Conservation (phyloP, 768 basidiomycete species). For the Floccularia luteovirens region DNA sequence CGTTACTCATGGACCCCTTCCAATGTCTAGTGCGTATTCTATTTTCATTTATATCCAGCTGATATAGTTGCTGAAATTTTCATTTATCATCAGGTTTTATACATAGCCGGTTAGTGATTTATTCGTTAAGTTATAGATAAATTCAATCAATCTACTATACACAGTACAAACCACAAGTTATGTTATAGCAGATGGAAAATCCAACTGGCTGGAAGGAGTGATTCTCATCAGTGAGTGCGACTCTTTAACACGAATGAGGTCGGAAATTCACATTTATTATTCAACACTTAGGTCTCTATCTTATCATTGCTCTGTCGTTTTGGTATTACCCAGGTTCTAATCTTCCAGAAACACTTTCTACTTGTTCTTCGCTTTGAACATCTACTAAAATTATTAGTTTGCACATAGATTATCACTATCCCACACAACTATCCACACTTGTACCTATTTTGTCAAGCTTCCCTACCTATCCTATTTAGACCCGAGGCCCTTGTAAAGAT, state of each 20-base stretch:
- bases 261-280: neutral
- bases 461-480: too few relatives aligned
- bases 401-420: too few relatives aligned
- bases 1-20: constrained; percentile 82
- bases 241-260: neutral
- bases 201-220: constrained; percentile 88
- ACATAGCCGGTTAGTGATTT: constrained; percentile 34
- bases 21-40: constrained; percentile 46
- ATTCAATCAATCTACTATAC: neutral
- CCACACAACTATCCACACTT: too few relatives aligned
- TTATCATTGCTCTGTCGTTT: constrained; percentile 67
- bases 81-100: constrained; percentile 24
- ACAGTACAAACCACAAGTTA: constrained; percentile 79
- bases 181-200: constrained; percentile 78
- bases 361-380: too few relatives aligned
- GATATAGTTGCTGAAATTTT: neutral
- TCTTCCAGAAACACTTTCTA: too few relatives aligned
- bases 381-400: too few relatives aligned
- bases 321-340: constrained; percentile 67
- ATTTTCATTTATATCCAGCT: constrained; percentile 8
- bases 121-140: neutral
- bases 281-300: constrained; percentile 44
- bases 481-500: too few relatives aligned
- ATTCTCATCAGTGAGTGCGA: constrained; percentile 56
- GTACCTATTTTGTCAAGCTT: too few relatives aligned